A percentile compares a stretch with the other conserved stretches of the same genome.
phyloP scores from a whole-genome alignment of 2,329 filamentous ascomycete species.

The Stenocarpella maydis region DNA sequence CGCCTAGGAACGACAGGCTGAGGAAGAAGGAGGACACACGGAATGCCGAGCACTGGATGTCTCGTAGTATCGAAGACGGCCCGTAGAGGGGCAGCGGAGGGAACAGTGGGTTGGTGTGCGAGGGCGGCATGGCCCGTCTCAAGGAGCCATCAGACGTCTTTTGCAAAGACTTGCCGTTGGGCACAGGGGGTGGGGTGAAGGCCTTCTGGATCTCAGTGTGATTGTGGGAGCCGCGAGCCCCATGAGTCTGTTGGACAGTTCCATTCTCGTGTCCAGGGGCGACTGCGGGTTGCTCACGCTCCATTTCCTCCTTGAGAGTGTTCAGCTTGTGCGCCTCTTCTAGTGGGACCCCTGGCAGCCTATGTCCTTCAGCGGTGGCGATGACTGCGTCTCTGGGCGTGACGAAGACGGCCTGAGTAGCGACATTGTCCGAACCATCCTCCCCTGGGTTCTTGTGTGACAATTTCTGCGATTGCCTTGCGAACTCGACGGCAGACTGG shows the following conservation, averaged over 20 bases:
- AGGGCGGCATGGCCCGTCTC: constrained; percentile 63
- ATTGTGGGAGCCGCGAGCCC: constrained; percentile 48
- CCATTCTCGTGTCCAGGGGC: constrained; percentile 35
- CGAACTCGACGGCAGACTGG: constrained; percentile 62
- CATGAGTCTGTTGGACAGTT: constrained; percentile 40
- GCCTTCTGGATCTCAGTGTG: constrained; percentile 41
- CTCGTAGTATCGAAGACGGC: constrained; percentile 71
- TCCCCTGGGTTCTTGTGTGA: constrained; percentile 50
- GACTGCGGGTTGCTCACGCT: constrained; percentile 38
- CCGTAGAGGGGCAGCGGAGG: constrained; percentile 85
- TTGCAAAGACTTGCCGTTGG: constrained; percentile 49
- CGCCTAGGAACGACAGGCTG: constrained; percentile 77
- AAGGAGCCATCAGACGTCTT: constrained; percentile 57
- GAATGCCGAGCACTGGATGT: constrained; percentile 72
- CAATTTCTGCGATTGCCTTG: constrained; percentile 67
- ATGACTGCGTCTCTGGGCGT: constrained; percentile 78
- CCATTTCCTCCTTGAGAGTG: constrained; percentile 60
- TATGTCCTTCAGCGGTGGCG: constrained; percentile 70
- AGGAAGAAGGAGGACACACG: constrained; percentile 75
- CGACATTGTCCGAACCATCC: constrained; percentile 53
- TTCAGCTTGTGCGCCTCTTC: constrained; percentile 77
- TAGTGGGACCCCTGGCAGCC: constrained; percentile 74
- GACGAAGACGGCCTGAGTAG: constrained; percentile 69
- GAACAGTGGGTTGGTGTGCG: constrained; percentile 81
- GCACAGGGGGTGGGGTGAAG: constrained; percentile 34